These are phyloP conservation scores for Suillus decipiens DNA, from an alignment of 768 basidiomycete genomes.

Conservation along the genomic window DNA sequence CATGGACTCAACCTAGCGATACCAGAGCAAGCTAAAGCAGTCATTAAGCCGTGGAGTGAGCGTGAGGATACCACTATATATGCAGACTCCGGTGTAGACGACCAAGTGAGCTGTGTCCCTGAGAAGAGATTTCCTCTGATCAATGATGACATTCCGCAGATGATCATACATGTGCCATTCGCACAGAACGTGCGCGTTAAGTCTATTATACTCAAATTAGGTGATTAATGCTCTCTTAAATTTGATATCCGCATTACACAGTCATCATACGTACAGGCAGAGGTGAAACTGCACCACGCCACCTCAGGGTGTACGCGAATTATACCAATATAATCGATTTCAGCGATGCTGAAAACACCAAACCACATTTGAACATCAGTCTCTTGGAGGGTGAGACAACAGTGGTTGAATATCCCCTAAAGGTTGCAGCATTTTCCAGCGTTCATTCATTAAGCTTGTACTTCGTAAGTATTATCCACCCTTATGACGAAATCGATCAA, in stretches of 20 bases:
- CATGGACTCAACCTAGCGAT: conserved; percentile 78
- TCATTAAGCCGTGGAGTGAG: conserved; percentile 84
- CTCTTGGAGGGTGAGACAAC: conserved; percentile 70
- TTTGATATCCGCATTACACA: background rate
- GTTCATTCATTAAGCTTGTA: conserved; percentile 74
- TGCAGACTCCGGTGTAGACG: conserved; percentile 73
- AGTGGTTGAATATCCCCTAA: conserved; percentile 76
- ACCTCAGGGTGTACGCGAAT: conserved; percentile 75
- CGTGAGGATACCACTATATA: conserved; percentile 60
- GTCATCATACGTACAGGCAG: conserved; percentile 49
- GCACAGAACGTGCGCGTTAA: conserved; percentile 73
- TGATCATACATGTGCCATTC: conserved; percentile 84
- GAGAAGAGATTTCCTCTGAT: background rate
- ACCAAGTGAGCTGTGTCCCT: conserved; percentile 56
- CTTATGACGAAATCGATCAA: conserved; percentile 3
- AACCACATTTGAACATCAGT: conserved; percentile 70
- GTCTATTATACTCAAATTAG: conserved; percentile 75
- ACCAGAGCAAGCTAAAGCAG: conserved; percentile 75
- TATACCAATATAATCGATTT: conserved; percentile 77
- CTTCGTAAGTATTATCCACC: conserved; percentile 58
- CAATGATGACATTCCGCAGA: conserved; percentile 38
- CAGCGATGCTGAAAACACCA: conserved; percentile 63
- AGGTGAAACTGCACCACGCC: conserved; percentile 75
- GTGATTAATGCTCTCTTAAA: conserved; percentile 38
- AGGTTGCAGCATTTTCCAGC: conserved; percentile 74